Conservation (phyloP, 768 basidiomycete genomes). For the Suillus cothurnatus region DNA sequence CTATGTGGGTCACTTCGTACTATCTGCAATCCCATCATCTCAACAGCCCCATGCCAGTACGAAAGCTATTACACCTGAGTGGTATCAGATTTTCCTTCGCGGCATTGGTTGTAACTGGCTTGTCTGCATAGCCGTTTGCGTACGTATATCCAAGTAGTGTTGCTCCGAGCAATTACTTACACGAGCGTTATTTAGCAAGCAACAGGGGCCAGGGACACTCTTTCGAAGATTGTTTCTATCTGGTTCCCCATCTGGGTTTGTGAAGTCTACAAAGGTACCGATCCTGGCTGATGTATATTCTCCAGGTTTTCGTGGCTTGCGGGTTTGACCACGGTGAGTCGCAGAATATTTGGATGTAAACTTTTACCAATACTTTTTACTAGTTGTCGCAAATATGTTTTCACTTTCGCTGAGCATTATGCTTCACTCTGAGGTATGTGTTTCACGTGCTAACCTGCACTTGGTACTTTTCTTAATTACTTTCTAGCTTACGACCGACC, state of each 20-base stretch:
- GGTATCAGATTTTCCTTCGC: constrained; percentile 73
- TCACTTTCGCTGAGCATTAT: constrained; percentile 71
- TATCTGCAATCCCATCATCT: neutral
- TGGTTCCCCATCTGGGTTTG: constrained; percentile 80
- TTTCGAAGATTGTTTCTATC: constrained; percentile 68
- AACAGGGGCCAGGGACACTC: constrained; percentile 62
- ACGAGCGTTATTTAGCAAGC: constrained; percentile 54
- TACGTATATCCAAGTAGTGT: constrained; percentile 35
- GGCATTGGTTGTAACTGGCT: constrained; percentile 82
- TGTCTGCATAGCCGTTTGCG: constrained; percentile 74
- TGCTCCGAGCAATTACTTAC: constrained; percentile 7
- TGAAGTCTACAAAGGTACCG: constrained; percentile 2
- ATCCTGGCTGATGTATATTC: neutral
- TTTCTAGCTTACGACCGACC: constrained; percentile 28
- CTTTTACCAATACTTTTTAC: constrained; percentile 3
- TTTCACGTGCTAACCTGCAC: constrained; percentile 29
- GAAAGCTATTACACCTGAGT: constrained; percentile 65
- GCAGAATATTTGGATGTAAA: neutral
- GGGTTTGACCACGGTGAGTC: constrained; percentile 68
- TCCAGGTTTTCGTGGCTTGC: constrained; percentile 68
- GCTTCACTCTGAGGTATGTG: constrained; percentile 63
- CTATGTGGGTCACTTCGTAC: constrained; percentile 50
- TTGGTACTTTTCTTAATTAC: constrained; percentile 27
- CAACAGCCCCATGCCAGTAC: constrained; percentile 38
- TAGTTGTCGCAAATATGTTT: constrained; percentile 79